Conservation (phyloP, 177 flowering plant species). For the Telopea speciosissima region DNA sequence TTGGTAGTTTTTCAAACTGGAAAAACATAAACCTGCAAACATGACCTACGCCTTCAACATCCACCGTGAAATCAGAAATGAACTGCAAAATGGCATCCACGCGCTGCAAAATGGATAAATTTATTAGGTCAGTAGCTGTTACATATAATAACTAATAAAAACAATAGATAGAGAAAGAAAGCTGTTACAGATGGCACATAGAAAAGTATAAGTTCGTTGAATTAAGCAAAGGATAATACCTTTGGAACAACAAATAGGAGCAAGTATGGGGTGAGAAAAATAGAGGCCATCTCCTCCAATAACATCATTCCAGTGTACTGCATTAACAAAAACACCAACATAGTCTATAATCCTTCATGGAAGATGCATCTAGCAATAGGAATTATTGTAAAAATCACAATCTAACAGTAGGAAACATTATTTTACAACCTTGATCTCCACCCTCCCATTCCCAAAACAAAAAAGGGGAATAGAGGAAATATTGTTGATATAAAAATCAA, state of each 20-base stretch:
- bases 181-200: neutral
- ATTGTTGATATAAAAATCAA: no score
- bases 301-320: conserved; percentile 97
- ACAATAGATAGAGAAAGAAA: no score
- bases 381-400: neutral
- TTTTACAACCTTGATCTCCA: no score
- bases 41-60: conserved; percentile 93
- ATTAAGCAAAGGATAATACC: conserved; percentile 32
- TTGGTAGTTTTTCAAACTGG: neutral
- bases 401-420: neutral
- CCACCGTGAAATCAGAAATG: conserved; percentile 75
- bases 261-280: conserved; percentile 83
- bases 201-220: neutral
- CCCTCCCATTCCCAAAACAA: no score
- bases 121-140: conserved; percentile 7
- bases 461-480: neutral
- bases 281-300: conserved; percentile 97
- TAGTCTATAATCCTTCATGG: neutral
- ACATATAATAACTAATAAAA: neutral
- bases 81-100: conserved; percentile 90
- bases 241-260: conserved; percentile 81
- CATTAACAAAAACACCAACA: conserved; percentile 15
- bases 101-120: conserved; percentile 47
- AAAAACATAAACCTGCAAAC: conserved; percentile 76
- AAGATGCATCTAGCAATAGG: neutral